Conservation (phyloP, 352 stramenopile genomes). For the Phytopythium montanum region DNA sequence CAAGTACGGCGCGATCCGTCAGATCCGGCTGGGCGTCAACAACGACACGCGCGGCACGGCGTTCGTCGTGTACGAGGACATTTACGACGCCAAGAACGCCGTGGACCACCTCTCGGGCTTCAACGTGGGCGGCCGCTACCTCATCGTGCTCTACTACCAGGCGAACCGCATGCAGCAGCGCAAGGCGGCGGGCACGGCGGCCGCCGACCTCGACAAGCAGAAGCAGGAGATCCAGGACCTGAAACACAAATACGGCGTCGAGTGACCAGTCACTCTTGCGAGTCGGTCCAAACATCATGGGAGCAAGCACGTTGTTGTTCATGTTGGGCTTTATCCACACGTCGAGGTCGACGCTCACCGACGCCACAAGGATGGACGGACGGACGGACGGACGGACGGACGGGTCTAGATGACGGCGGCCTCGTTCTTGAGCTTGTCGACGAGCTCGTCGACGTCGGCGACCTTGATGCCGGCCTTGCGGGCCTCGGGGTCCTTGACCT, state of each 20-base stretch:
- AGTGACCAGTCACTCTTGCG: slow-evolving; percentile 17
- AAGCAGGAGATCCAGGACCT: slow-evolving; percentile 80
- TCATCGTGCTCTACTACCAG: slow-evolving; percentile 99
- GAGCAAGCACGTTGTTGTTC: slow-evolving; percentile 4
- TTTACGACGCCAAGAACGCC: slow-evolving; percentile 99
- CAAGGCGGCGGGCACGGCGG: slow-evolving; percentile 19
- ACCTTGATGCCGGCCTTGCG: slow-evolving; percentile 96
- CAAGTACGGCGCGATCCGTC: slow-evolving; percentile 99
- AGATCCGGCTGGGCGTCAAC: slow-evolving; percentile 93
- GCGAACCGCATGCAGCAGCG: slow-evolving; percentile 79
- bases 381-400: no score
- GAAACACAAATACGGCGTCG: slow-evolving; percentile 84
- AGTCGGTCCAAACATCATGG: not conserved
- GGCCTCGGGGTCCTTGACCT: slow-evolving; percentile 91
- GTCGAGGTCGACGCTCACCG: not conserved
- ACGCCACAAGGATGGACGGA: not conserved
- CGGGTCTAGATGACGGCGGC: slow-evolving; percentile 81
- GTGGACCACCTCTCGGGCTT: slow-evolving; percentile 99
- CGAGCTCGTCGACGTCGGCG: slow-evolving; percentile 91
- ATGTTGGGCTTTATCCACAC: slow-evolving; percentile 1
- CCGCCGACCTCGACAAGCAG: slow-evolving; percentile 57
- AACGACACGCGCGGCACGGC: slow-evolving; percentile 96
- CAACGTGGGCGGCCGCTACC: slow-evolving; percentile 98
- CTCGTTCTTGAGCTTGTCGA: slow-evolving; percentile 97
- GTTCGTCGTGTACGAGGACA: slow-evolving; percentile 99